These are phyloP conservation scores for Heterobasidion irregulare DNA, from an alignment of 1,284 basidiomycete genomes.

Conservation along the genomic window DNA sequence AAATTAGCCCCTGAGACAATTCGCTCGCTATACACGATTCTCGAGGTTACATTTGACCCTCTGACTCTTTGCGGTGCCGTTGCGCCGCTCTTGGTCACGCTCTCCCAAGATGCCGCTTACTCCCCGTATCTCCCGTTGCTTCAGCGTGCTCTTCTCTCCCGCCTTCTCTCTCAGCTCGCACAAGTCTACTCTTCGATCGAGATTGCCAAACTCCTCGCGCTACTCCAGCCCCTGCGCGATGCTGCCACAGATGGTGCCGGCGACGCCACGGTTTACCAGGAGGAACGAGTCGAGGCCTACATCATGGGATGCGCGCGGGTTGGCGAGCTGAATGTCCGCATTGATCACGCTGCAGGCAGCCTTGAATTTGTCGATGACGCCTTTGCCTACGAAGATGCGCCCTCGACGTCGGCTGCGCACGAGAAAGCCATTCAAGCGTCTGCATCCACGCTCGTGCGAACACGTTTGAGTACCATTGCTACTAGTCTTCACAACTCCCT, in stretches of 20 bases:
- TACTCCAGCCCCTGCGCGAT: constrained; percentile 71
- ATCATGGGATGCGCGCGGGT: constrained; percentile 88
- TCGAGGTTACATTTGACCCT: constrained; percentile 95
- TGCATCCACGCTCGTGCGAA: constrained; percentile 62
- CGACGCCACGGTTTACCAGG: constrained; percentile 41
- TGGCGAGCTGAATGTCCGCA: constrained; percentile 82
- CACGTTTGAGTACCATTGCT: constrained; percentile 73
- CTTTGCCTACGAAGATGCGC: constrained; percentile 44
- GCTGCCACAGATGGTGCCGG: constrained; percentile 38
- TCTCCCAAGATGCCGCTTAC: constrained; percentile 53
- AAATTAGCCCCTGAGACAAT: constrained; percentile 74
- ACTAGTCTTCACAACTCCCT: constrained; percentile 68
- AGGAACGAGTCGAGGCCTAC: constrained; percentile 83
- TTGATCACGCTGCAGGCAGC: constrained; percentile 85
- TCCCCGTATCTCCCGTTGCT: constrained; percentile 85
- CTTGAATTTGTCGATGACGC: constrained; percentile 84
- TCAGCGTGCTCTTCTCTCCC: constrained; percentile 87
- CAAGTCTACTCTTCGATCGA: constrained; percentile 93
- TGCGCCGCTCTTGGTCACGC: constrained; percentile 70
- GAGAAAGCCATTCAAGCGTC: constrained; percentile 59
- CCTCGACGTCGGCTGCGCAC: constrained; percentile 23
- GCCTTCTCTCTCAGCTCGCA: constrained; percentile 89
- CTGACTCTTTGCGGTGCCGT: constrained; percentile 81
- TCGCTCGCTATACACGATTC: constrained; percentile 81
- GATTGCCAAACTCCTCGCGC: constrained; percentile 65